These are phyloP conservation scores for Euphrasia confusa DNA, from an alignment of 257 asterid species.

Conservation along the genomic window DNA sequence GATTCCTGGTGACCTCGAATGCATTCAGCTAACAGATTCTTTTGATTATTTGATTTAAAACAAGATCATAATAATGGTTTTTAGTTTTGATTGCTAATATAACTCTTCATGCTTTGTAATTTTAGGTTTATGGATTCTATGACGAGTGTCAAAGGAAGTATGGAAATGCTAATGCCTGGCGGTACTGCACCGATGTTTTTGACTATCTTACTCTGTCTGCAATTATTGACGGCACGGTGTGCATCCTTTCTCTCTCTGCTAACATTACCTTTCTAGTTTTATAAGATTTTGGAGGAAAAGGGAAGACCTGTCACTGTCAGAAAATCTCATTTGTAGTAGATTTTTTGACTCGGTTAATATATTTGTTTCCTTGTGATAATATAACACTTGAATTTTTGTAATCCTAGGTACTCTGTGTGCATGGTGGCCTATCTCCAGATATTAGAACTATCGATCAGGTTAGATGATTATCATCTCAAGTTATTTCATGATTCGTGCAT, in stretches of 20 bases:
- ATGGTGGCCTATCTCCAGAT: slow-evolving; percentile 98
- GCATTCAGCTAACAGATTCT: background rate
- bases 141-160: slow-evolving; percentile 98
- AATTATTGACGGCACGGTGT: slow-evolving; percentile 91
- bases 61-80: slow-evolving; percentile 19
- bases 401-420: slow-evolving; percentile 89
- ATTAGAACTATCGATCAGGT: slow-evolving; percentile 97
- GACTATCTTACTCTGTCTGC: slow-evolving; percentile 95
- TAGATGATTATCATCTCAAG: slow-evolving; percentile 18
- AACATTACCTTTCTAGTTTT: slow-evolving; percentile 5
- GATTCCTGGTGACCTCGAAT: background rate
- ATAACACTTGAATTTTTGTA: slow-evolving; percentile 15
- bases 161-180: slow-evolving; percentile 99
- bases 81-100: slow-evolving; percentile 19
- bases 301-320: slow-evolving; percentile 3
- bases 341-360: background rate
- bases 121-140: slow-evolving; percentile 94
- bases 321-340: background rate
- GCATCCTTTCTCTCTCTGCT: slow-evolving; percentile 19
- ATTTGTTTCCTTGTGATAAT: slow-evolving; percentile 19
- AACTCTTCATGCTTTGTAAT: slow-evolving; percentile 19
- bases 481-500: background rate
- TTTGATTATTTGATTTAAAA: background rate
- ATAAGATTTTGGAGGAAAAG: slow-evolving; percentile 3
- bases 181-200: slow-evolving; percentile 98